These are phyloP conservation scores for Boeremia exigua DNA, from an alignment of 2,329 filamentous ascomycete genomes.

Conservation along the genomic window DNA sequence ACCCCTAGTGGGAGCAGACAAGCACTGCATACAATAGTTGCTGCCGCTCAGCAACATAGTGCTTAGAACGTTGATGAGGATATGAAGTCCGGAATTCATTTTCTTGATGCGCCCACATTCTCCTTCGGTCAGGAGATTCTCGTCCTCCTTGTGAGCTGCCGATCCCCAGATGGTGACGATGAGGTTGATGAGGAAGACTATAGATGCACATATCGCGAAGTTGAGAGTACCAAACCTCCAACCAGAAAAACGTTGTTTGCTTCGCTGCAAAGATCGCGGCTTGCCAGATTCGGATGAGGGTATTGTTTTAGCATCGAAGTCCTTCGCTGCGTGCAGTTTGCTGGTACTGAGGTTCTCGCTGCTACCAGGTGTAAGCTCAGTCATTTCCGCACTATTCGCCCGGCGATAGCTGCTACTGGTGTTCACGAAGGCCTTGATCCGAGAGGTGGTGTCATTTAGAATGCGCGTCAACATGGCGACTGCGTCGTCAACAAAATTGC, in stretches of 20 bases:
- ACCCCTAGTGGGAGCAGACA: conserved; percentile 56
- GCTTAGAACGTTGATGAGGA: conserved; percentile 56
- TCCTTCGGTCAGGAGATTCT: neutral
- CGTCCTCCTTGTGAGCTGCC: neutral
- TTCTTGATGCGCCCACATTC: conserved; percentile 1
- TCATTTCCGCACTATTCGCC: neutral
- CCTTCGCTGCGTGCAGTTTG: too few relatives aligned
- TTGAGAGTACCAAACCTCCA: neutral
- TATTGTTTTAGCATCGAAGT: neutral
- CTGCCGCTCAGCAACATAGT: conserved; percentile 55
- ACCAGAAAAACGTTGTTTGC: neutral
- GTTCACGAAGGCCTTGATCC: neutral
- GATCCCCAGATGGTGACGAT: conserved; percentile 3
- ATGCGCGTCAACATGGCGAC: neutral
- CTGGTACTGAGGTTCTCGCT: neutral
- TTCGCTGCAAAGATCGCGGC: neutral
- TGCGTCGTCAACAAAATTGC: too few relatives aligned
- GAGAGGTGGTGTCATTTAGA: neutral
- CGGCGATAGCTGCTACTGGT: neutral
- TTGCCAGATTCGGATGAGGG: neutral
- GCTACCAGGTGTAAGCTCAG: neutral
- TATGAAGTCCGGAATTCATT: conserved; percentile 37
- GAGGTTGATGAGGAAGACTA: conserved; percentile 4
- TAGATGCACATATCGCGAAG: neutral
- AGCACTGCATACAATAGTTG: conserved; percentile 60